These are phyloP conservation scores for Cornus suecica DNA, from an alignment of 148 eudicot genomes.

Conservation along the genomic window DNA sequence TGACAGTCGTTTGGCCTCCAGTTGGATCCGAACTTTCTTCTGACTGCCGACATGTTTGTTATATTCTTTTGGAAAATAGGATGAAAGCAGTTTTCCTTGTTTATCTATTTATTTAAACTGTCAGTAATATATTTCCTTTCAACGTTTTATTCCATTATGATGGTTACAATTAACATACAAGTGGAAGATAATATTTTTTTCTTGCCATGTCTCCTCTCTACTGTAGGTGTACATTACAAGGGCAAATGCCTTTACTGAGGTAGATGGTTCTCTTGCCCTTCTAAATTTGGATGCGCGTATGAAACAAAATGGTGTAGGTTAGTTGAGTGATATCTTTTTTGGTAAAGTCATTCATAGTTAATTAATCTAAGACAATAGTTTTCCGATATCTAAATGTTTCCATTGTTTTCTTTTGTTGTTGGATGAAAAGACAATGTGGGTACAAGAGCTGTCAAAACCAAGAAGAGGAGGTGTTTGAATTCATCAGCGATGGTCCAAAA, in stretches of 20 bases:
- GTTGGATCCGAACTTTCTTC: too few relatives aligned
- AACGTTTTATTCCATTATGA: not conserved
- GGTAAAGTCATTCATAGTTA: not conserved
- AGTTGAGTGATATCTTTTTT: not conserved
- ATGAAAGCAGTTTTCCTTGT: too few relatives aligned
- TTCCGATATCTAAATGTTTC: not conserved
- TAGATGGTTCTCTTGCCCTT: conserved; percentile 42
- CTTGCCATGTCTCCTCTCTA: not conserved
- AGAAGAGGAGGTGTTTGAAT: conserved; percentile 30
- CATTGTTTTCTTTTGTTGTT: not conserved
- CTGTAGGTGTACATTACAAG: too few relatives aligned
- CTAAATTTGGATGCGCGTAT: conserved; percentile 24
- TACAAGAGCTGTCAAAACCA: conserved; percentile 10
- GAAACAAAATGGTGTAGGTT: conserved; percentile 29
- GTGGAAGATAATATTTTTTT: not conserved
- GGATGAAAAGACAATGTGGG: conserved; percentile 15
- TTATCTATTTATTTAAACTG: too few relatives aligned
- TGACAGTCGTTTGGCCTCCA: too few relatives aligned
- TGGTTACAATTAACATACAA: not conserved
- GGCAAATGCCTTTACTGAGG: too few relatives aligned
- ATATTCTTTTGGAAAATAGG: too few relatives aligned
- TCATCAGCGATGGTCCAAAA: conserved; percentile 19
- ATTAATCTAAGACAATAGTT: not conserved
- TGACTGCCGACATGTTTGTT: too few relatives aligned
- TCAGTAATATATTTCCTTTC: not conserved